Percentiles rank a stretch among this genome's conserved stretches.
phyloP scores from a whole-genome alignment of 1,139 yeast genomes.

The Saccharomyces hybrid region DNA sequence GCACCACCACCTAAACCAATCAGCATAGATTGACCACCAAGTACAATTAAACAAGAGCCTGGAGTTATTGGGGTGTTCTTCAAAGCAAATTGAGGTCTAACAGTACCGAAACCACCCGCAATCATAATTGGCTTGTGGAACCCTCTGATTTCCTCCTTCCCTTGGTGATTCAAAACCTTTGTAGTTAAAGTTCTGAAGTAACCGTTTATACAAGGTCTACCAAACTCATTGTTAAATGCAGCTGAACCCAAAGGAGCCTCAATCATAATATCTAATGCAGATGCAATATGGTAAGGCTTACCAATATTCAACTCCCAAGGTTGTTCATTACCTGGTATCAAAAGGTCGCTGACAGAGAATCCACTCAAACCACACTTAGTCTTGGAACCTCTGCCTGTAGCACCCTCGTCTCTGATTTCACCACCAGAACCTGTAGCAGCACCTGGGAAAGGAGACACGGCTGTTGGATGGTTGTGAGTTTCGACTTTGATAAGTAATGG shows the following conservation, averaged over 20 bases:
- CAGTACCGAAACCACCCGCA: constrained; percentile 98
- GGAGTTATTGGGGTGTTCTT: constrained; percentile 86
- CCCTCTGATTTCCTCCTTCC: constrained; percentile 75
- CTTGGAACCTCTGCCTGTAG: constrained; percentile 97
- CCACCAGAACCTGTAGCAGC: constrained; percentile 99
- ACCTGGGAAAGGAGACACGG: constrained; percentile 98
- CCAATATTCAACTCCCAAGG: constrained; percentile 93
- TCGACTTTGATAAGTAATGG: constrained; percentile 93
- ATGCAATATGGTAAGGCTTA: constrained; percentile 87
- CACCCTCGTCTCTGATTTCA: constrained; percentile 99
- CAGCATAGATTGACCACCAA: constrained; percentile 98
- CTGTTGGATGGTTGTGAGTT: constrained; percentile 98
- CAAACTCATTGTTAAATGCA: constrained; percentile 96
- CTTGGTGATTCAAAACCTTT: constrained; percentile 51
- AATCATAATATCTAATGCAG: constrained; percentile 87
- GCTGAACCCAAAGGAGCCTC: constrained; percentile 98
- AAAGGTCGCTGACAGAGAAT: constrained; percentile 82
- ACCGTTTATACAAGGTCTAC: constrained; percentile 95
- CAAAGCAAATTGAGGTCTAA: constrained; percentile 86
- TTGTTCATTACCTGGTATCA: constrained; percentile 76
- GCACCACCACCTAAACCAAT: constrained; percentile 99
- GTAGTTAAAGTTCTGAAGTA: constrained; percentile 94
- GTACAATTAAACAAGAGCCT: constrained; percentile 83
- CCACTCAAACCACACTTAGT: constrained; percentile 96
- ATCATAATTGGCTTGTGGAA: constrained; percentile 98